phyloP scores from a whole-genome alignment of 2,329 filamentous ascomycete species.

The Coleophoma crateriformis region DNA sequence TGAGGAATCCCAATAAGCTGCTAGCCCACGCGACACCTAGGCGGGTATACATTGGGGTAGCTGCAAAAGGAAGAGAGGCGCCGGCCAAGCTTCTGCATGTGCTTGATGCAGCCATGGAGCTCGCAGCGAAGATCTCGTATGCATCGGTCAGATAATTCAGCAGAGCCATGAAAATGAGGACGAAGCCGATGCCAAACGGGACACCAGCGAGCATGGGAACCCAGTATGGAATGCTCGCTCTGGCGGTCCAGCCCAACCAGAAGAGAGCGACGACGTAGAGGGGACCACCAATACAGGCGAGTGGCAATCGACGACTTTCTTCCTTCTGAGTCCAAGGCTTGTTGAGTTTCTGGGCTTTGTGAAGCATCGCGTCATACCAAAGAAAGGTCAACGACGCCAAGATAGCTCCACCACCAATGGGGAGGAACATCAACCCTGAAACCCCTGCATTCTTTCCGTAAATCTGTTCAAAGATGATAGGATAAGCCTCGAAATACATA shows the following conservation, averaged over 20 bases:
- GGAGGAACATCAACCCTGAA: slow-evolving; percentile 55
- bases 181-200: slow-evolving; percentile 46
- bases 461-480: slow-evolving; percentile 52
- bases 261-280: slow-evolving; percentile 44
- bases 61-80: slow-evolving; percentile 40
- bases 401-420: slow-evolving; percentile 42
- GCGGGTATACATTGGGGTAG: slow-evolving; percentile 37
- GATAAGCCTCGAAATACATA: slow-evolving; percentile 61
- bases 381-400: slow-evolving; percentile 44
- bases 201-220: slow-evolving; percentile 50
- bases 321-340: slow-evolving; percentile 41
- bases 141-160: slow-evolving; percentile 53
- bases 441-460: slow-evolving; percentile 56
- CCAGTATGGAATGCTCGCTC: slow-evolving; percentile 46
- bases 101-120: slow-evolving; percentile 40
- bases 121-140: slow-evolving; percentile 53
- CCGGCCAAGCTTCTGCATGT: slow-evolving; percentile 33
- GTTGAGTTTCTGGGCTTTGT: slow-evolving; percentile 40
- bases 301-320: slow-evolving; percentile 45
- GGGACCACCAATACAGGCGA: slow-evolving; percentile 41
- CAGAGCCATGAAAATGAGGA: slow-evolving; percentile 53
- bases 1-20: slow-evolving; percentile 42
- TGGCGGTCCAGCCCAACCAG: slow-evolving; percentile 51
- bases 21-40: slow-evolving; percentile 40
- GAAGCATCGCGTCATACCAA: slow-evolving; percentile 44